These are phyloP conservation scores for Mycosphaerella arachidis DNA, from an alignment of 2,329 filamentous ascomycete species.

Conservation along the genomic window DNA sequence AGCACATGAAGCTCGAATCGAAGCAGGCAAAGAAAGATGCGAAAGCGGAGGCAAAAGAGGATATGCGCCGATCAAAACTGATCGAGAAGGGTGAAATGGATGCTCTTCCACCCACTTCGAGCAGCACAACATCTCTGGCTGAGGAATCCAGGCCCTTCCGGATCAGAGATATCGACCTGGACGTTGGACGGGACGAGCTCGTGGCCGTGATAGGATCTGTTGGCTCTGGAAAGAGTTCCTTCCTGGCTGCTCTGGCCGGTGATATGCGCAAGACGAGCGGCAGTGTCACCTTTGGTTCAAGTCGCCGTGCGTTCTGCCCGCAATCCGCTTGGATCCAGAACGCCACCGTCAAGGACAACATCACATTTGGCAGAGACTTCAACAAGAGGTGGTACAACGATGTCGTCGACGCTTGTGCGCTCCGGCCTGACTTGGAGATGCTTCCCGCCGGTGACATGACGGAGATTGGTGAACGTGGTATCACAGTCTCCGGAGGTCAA, in stretches of 20 bases:
- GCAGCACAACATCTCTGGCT: constrained; percentile 44
- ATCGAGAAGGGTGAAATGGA: constrained; percentile 26
- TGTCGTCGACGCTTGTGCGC: constrained; percentile 80
- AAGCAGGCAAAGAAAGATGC: constrained; percentile 39
- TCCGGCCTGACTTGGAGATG: constrained; percentile 84
- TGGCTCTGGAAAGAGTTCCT: constrained; percentile 82
- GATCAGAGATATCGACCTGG: constrained; percentile 63
- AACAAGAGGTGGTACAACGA: constrained; percentile 74
- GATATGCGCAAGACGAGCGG: constrained; percentile 86
- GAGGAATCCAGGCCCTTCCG: constrained; percentile 64
- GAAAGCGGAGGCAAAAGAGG: constrained; percentile 40
- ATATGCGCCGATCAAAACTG: constrained; percentile 34
- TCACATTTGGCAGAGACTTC: constrained; percentile 75
- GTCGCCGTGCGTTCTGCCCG: constrained; percentile 76
- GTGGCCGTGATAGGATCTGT: constrained; percentile 85
- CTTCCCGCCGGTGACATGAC: constrained; percentile 84
- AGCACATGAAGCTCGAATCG: constrained; percentile 42
- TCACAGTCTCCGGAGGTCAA: constrained; percentile 91
- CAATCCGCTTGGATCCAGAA: constrained; percentile 99
- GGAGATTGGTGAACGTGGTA: constrained; percentile 91
- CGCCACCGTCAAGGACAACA: constrained; percentile 78
- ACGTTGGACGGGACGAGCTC: constrained; percentile 69
- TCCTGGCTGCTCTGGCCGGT: constrained; percentile 83
- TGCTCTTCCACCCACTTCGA: constrained; percentile 15
- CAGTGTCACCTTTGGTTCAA: constrained; percentile 69